Conservation (phyloP, 257 asterid genomes). For the Nicotiana obtusifolia region DNA sequence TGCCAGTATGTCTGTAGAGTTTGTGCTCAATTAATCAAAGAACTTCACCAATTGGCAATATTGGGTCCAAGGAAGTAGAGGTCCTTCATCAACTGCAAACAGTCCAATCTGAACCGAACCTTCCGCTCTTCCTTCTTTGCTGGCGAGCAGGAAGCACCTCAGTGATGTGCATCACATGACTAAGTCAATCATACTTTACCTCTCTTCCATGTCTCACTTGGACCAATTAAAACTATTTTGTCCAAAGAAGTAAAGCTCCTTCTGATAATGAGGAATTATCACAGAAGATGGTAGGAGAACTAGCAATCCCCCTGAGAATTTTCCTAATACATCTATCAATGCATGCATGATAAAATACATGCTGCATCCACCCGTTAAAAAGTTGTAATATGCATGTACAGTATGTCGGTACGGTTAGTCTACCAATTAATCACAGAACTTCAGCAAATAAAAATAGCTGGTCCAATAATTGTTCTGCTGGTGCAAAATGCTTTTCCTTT, state of each 20-base stretch:
- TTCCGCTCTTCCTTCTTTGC: background rate
- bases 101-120: slow-evolving; percentile 8
- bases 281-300: background rate
- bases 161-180: background rate
- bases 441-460: background rate
- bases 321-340: background rate
- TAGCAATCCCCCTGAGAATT: background rate
- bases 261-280: background rate
- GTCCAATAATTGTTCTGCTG: background rate
- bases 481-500: background rate
- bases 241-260: background rate
- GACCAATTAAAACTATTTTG: background rate
- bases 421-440: background rate
- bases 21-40: background rate
- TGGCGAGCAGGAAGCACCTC: slow-evolving; percentile 2
- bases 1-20: background rate
- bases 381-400: background rate
- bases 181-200: background rate
- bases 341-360: background rate
- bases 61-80: background rate
- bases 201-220: background rate
- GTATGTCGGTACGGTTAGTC: background rate
- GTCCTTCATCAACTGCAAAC: background rate
- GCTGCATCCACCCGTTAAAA: background rate
- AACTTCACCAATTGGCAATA: background rate